A percentile compares a stretch with the other conserved stretches of the same genome.
Evolutionary conservation across 441 rosid genomes (phyloP).

Genomic region (Euphorbia celastroides): DNA sequence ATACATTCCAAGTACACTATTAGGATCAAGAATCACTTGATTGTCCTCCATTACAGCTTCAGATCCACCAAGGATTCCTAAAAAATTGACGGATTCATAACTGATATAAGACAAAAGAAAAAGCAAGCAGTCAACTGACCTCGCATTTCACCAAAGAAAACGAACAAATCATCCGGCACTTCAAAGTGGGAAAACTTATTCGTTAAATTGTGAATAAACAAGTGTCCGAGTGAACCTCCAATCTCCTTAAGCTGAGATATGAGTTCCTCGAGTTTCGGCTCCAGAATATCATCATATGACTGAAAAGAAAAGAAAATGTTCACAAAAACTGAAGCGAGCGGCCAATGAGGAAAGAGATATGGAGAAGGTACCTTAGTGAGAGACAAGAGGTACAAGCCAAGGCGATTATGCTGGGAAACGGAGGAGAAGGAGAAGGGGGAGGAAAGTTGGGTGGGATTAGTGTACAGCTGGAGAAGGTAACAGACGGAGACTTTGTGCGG

Average conservation of each 20-base stretch:
- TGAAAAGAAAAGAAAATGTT: slow-evolving; percentile 20
- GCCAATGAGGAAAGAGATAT: neutral
- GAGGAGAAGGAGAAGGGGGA: slow-evolving; percentile 69
- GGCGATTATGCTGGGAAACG: slow-evolving; percentile 84
- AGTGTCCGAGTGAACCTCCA: slow-evolving; percentile 52
- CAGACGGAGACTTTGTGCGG: slow-evolving; percentile 91
- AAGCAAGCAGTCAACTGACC: slow-evolving; percentile 33
- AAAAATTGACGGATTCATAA: neutral
- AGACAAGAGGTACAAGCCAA: slow-evolving; percentile 69
- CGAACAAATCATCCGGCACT: slow-evolving; percentile 75
- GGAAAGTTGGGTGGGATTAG: slow-evolving; percentile 55
- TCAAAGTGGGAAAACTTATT: slow-evolving; percentile 56
- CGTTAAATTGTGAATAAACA: slow-evolving; percentile 64
- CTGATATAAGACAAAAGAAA: slow-evolving; percentile 8
- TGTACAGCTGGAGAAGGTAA: slow-evolving; percentile 68
- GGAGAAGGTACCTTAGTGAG: slow-evolving; percentile 59
- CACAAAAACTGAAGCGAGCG: neutral
- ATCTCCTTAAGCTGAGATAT: slow-evolving; percentile 60
- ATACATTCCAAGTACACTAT: slow-evolving; percentile 74
- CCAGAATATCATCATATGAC: slow-evolving; percentile 72
- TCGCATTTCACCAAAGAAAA: slow-evolving; percentile 71
- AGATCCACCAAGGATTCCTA: slow-evolving; percentile 67
- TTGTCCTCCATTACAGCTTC: slow-evolving; percentile 68
- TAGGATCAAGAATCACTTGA: slow-evolving; percentile 80
- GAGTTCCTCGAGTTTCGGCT: slow-evolving; percentile 75